Conservation (phyloP, 495 filamentous ascomycete genomes). For the Aspergillus sclerotiicarbonarius region DNA sequence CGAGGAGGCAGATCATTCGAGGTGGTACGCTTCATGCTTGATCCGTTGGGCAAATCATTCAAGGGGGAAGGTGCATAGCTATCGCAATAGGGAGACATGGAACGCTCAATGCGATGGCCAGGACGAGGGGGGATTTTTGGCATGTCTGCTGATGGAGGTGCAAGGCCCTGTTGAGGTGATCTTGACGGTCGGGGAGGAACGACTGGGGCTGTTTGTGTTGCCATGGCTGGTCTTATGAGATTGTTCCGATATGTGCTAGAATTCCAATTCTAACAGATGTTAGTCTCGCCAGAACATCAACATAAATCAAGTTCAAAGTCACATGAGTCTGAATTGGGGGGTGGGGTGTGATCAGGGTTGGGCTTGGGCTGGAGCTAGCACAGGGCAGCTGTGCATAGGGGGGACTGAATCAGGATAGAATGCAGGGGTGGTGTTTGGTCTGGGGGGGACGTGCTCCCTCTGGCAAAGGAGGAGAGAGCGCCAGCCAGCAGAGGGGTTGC, state of each 20-base stretch:
- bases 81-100: slow-evolving; percentile 71
- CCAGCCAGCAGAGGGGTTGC: neutral
- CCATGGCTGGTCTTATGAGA: slow-evolving; percentile 33
- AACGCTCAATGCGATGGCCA: slow-evolving; percentile 67
- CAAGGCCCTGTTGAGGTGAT: slow-evolving; percentile 39
- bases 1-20: slow-evolving; percentile 55
- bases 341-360: neutral
- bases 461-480: neutral
- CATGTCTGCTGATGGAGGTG: slow-evolving; percentile 32
- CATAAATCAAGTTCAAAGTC: neutral
- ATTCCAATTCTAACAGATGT: neutral
- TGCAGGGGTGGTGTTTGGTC: neutral
- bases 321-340: neutral
- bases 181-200: slow-evolving; percentile 52
- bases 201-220: slow-evolving; percentile 43
- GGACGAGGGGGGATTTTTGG: slow-evolving; percentile 71
- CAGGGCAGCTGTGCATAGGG: slow-evolving; percentile 7
- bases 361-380: slow-evolving; percentile 3
- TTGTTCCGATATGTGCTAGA: slow-evolving; percentile 6
- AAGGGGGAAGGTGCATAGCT: slow-evolving; percentile 83
- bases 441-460: neutral
- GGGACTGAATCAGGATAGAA: neutral
- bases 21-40: slow-evolving; percentile 43
- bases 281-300: neutral
- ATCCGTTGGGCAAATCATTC: slow-evolving; percentile 60